phyloP scores from a whole-genome alignment of 108 stramenopile genomes.

The Cyclotella choctawhatcheeana region DNA sequence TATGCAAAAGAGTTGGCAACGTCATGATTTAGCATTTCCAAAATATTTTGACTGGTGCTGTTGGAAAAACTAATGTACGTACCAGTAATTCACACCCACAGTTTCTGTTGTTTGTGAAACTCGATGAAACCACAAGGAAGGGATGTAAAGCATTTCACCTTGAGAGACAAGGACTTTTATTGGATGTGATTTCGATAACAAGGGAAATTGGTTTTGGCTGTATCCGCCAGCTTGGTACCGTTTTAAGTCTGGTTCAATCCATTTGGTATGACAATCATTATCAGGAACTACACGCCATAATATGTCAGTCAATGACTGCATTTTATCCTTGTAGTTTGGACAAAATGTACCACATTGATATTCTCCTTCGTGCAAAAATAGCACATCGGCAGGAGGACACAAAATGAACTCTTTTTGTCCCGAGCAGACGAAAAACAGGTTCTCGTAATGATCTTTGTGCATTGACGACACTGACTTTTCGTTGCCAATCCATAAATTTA shows the following conservation, averaged over 20 bases:
- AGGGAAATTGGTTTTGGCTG: slow-evolving; percentile 19
- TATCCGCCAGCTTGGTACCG: slow-evolving; percentile 9
- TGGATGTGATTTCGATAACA: slow-evolving; percentile 46
- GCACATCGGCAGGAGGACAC: slow-evolving; percentile 85
- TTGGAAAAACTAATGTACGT: no score
- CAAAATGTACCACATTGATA: slow-evolving; percentile 53
- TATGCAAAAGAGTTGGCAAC: no score
- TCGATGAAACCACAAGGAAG: slow-evolving; percentile 94
- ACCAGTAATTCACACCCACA: slow-evolving; percentile 96
- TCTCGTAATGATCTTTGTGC: slow-evolving; percentile 98
- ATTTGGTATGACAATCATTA: slow-evolving; percentile 38
- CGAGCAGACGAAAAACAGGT: slow-evolving; percentile 89
- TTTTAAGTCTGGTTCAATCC: slow-evolving; percentile 65
- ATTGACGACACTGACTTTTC: slow-evolving; percentile 86
- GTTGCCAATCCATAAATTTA: slow-evolving; percentile 97
- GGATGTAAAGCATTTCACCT: slow-evolving; percentile 89
- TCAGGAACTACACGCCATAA: slow-evolving; percentile 38
- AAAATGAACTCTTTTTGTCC: slow-evolving; percentile 94
- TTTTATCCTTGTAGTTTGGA: slow-evolving; percentile 12
- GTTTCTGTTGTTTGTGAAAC: slow-evolving; percentile 93
- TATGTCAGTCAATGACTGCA: background rate
- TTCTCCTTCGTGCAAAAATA: slow-evolving; percentile 72
- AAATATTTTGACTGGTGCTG: no score
- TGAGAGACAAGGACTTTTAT: slow-evolving; percentile 38
- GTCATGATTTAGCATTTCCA: no score